These are phyloP conservation scores for Fusarium pilosicola DNA, from an alignment of 2,329 filamentous ascomycete genomes.

Conservation along the genomic window DNA sequence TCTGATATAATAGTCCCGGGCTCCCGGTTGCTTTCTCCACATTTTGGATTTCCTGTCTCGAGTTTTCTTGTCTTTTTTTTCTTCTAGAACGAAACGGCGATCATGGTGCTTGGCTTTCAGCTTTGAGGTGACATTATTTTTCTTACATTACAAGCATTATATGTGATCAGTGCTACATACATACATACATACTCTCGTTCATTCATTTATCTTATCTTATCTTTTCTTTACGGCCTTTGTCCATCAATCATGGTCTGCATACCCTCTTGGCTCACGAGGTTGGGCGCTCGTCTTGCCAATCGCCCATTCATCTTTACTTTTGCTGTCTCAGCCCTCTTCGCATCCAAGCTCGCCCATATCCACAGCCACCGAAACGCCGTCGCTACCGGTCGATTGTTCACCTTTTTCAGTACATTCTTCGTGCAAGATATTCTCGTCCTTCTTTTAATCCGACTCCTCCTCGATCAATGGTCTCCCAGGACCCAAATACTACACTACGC, in stretches of 20 bases:
- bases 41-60: background rate
- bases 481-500: conserved; percentile 13
- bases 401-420: conserved; percentile 50
- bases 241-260: background rate
- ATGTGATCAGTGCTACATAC: background rate
- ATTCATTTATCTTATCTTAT: background rate
- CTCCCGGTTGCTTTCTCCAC: background rate
- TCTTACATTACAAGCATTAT: background rate
- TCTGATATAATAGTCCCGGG: background rate
- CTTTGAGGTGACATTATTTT: background rate
- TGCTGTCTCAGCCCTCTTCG: conserved; percentile 43
- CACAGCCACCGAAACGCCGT: conserved; percentile 47
- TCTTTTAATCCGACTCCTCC: conserved; percentile 46
- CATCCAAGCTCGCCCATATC: conserved; percentile 48
- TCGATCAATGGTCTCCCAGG: conserved; percentile 38
- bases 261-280: background rate
- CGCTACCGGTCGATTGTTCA: conserved; percentile 40
- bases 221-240: background rate
- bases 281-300: conserved; percentile 42
- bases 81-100: conserved; percentile 13
- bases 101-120: background rate
- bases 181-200: background rate
- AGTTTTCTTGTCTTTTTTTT: background rate
- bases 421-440: conserved; percentile 48
- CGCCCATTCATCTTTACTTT: conserved; percentile 48